Base-by-base conservation (phyloP, 2,329 filamentous ascomycete species). In the Fusarium heterosporum region DNA sequence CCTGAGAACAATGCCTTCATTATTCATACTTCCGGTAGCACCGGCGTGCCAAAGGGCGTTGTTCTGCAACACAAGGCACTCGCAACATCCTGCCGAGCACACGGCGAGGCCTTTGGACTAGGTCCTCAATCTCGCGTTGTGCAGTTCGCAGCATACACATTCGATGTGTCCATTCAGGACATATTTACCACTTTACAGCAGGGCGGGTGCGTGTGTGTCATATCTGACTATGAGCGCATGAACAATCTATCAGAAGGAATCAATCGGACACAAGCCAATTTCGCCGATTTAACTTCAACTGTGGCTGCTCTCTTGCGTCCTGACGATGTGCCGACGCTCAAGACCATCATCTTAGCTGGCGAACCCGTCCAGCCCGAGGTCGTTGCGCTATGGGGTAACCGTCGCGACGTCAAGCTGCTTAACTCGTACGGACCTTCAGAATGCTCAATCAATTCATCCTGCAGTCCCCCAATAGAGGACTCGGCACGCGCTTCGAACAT, bases 1-100 rank as follows among this genome's bases (percentile, higher is more conserved):
- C 48, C 48, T 51, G 48, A 4, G 38, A 51, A 51, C 48, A 51
- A 51, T 51, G 48, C 48, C 48, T 51, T 51, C 26, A 51, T 51
- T 32, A 51, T 51, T 51, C 48, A 51, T 51, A 51, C 48, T 51
- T 51, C 48, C 13, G 48, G 48, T 51, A 51, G 48, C 41, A 51
- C 48, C 48, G 48, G 48, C 28, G 48, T 51, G 48, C 48, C 85
- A 1, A 87, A 87, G 72, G 84, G 84, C 17, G 81, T 84, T 13
- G 76, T 83, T 51, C 48, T 51, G 38, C 48, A 51, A 25, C 48
- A 51, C 48, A 51, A 32, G 36, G 48, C 48, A 41, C 48, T 51
- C 36, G 48, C 48, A 51, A 51, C 10, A 61, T 76, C 28, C 8
- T 68, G 69, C 19, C 29, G 29, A 8, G 46, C 54, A 66, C 53